Conservation (phyloP, 768 basidiomycete genomes). For the Dendrothele bispora region DNA sequence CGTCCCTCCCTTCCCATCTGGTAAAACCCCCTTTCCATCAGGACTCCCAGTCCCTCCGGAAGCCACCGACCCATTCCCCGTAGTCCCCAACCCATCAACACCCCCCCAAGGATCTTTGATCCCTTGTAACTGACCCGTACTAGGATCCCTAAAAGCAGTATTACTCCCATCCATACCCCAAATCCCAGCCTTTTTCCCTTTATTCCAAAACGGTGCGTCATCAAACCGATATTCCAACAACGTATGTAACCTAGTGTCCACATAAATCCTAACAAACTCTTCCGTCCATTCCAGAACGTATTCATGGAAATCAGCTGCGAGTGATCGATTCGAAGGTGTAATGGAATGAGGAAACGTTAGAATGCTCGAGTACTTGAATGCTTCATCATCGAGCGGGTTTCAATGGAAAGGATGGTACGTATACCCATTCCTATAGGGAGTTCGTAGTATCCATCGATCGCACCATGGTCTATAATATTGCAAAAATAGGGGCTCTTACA, state of each 20-base stretch:
- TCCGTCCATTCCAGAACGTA: conserved; percentile 83
- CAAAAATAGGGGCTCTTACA: too few species aligned
- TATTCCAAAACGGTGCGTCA: conserved; percentile 76
- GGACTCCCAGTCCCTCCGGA: too few species aligned
- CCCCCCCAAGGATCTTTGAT: conserved; percentile 34
- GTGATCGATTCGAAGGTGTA: conserved; percentile 67
- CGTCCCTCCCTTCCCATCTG: not conserved
- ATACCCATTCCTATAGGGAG: too few species aligned
- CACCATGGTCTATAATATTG: too few species aligned
- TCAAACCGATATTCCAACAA: conserved; percentile 73
- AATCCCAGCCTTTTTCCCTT: conserved; percentile 58
- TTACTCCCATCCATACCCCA: too few species aligned
- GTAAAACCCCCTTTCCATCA: too few species aligned
- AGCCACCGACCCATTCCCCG: conserved; percentile 1
- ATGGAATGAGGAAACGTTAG: too few species aligned
- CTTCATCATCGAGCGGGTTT: too few species aligned
- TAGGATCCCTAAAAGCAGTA: conserved; percentile 40
- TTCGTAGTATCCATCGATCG: too few species aligned
- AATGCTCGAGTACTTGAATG: too few species aligned
- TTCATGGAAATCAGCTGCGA: conserved; percentile 70
- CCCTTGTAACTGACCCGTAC: conserved; percentile 43
- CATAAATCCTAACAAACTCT: conserved; percentile 55
- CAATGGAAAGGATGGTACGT: too few species aligned
- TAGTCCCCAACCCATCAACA: not conserved
- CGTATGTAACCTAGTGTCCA: conserved; percentile 78